Evolutionary conservation across 345 rosid genomes (phyloP).

Genomic region (Euphorbia peplus): DNA sequence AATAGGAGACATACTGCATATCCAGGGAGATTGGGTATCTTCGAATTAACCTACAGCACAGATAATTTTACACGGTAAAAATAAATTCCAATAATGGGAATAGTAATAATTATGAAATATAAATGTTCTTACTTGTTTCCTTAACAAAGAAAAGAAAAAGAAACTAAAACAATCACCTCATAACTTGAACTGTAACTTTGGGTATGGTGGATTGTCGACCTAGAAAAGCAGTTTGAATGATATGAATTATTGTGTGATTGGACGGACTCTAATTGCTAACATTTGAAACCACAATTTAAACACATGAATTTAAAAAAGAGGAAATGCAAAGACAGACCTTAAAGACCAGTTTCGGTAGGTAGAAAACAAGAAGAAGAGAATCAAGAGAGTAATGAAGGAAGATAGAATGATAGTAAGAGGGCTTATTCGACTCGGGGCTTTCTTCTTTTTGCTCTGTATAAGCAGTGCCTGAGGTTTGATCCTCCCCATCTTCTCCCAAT

Average conservation of each 20-base stretch:
- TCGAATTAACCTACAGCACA: slow-evolving; percentile 19
- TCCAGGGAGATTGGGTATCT: slow-evolving; percentile 22
- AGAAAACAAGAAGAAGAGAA: slow-evolving; percentile 50
- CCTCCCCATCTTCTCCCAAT: slow-evolving; percentile 65
- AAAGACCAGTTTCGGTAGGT: slow-evolving; percentile 56
- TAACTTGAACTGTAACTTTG: slow-evolving; percentile 36
- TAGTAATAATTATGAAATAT: background rate
- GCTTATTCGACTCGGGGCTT: slow-evolving; percentile 57
- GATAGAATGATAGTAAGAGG: slow-evolving; percentile 41
- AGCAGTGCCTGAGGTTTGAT: slow-evolving; percentile 76
- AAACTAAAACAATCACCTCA: slow-evolving; percentile 38
- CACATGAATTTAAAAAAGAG: background rate
- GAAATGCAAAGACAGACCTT: slow-evolving; percentile 40
- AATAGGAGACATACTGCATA: slow-evolving; percentile 25
- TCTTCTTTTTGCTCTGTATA: slow-evolving; percentile 77
- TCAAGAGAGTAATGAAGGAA: slow-evolving; percentile 41
- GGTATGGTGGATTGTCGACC: slow-evolving; percentile 49
- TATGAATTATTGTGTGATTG: too few species aligned
- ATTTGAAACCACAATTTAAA: too few species aligned
- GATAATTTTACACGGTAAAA: background rate
- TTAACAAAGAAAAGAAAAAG: background rate
- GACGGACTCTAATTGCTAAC: too few species aligned
- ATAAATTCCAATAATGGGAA: background rate
- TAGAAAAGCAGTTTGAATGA: slow-evolving; percentile 19
- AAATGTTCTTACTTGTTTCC: background rate